These are phyloP conservation scores for Brasenia schreberi DNA, from an alignment of 164 flowering plant species.

Conservation along the genomic window DNA sequence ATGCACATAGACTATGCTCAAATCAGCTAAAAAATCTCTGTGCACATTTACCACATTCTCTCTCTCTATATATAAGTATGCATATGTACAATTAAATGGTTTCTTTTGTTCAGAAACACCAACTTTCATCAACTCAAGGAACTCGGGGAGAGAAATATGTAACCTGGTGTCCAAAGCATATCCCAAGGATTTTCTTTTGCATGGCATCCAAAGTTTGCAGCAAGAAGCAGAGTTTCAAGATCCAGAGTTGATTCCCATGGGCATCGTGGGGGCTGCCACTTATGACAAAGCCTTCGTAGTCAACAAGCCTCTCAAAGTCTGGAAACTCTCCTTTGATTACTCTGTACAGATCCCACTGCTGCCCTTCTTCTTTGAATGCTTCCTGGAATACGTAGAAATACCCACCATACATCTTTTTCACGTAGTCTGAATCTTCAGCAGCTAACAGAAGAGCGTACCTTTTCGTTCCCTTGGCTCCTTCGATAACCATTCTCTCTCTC, in stretches of 20 bases:
- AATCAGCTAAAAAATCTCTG: too few relatives aligned
- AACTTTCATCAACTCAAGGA: too few relatives aligned
- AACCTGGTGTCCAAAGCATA: conserved; percentile 85
- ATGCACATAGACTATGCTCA: too few relatives aligned
- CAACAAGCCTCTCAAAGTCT: conserved; percentile 27
- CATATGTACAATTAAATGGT: too few relatives aligned
- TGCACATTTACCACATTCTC: too few relatives aligned
- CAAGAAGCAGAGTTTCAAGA: conserved; percentile 48
- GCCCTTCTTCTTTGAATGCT: conserved; percentile 55
- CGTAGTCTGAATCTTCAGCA: conserved; percentile 63
- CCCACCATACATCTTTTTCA: conserved; percentile 62
- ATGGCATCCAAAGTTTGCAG: conserved; percentile 39
- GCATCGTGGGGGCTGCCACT: conserved; percentile 81
- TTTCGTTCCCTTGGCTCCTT: conserved; percentile 10
- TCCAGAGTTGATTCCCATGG: conserved; percentile 59
- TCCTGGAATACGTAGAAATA: conserved; percentile 66
- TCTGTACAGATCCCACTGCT: conserved; percentile 60
- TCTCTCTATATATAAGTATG: too few relatives aligned
- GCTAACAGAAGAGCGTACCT: conserved; percentile 59
- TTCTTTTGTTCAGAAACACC: too few relatives aligned
- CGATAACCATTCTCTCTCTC: conserved; percentile 11
- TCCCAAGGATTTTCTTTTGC: conserved; percentile 69
- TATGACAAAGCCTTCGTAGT: conserved; percentile 61
- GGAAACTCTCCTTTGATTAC: conserved; percentile 79
- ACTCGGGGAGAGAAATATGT: background rate